Percentiles rank a stretch among this genome's conserved stretches.
Conservation (phyloP, 495 filamentous ascomycete species). For the Clavariopsis aquatica region DNA sequence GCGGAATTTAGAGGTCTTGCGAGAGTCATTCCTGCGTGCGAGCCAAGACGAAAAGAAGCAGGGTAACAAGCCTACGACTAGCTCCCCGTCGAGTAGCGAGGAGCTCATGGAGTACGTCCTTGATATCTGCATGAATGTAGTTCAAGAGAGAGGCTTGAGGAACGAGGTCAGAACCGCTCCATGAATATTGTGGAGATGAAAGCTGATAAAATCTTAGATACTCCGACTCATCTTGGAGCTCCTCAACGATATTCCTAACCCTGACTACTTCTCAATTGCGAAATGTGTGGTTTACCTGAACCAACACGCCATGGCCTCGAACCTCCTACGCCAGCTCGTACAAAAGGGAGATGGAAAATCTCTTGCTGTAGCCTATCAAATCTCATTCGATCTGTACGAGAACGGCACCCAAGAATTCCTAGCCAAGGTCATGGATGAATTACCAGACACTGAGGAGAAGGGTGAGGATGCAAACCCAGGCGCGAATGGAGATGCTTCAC, state of each 20-base stretch:
- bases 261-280: conserved; percentile 97
- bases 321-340: conserved; percentile 79
- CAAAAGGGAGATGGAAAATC: conserved; percentile 74
- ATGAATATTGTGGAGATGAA: background rate
- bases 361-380: conserved; percentile 88
- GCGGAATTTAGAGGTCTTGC: conserved; percentile 85
- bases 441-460: conserved; percentile 57
- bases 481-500: conserved; percentile 42
- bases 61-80: conserved; percentile 49
- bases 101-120: conserved; percentile 97
- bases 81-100: conserved; percentile 57
- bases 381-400: conserved; percentile 96
- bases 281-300: conserved; percentile 98
- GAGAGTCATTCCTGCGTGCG: conserved; percentile 77
- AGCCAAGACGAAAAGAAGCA: conserved; percentile 76
- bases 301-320: conserved; percentile 87
- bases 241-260: conserved; percentile 80
- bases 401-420: conserved; percentile 98
- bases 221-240: conserved; percentile 84
- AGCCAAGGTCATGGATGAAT: conserved; percentile 78
- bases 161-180: conserved; percentile 58
- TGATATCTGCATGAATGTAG: conserved; percentile 95
- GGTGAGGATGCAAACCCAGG: conserved; percentile 49
- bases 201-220: conserved; percentile 58
- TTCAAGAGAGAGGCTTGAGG: conserved; percentile 87